phyloP scores from a whole-genome alignment of 1,284 basidiomycete species.

The Sutorius eximius region DNA sequence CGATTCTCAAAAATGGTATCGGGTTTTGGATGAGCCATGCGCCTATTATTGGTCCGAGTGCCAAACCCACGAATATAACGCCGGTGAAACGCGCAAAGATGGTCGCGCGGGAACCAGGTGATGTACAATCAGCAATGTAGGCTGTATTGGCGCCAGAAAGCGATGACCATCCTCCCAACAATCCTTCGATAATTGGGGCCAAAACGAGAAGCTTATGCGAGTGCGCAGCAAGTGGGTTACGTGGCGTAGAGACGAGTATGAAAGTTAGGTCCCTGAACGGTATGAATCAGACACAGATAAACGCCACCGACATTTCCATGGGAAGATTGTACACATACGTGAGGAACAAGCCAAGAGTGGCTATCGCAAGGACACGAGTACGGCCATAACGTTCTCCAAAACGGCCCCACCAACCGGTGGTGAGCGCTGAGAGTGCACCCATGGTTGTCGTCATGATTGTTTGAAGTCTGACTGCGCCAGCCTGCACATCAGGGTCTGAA shows the following conservation, averaged over 20 bases:
- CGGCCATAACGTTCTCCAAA: constrained; percentile 80
- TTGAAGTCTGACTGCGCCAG: constrained; percentile 66
- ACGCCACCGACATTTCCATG: background rate
- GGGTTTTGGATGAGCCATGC: constrained; percentile 66
- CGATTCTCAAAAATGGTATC: constrained; percentile 39
- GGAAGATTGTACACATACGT: constrained; percentile 52
- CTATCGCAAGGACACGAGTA: constrained; percentile 69
- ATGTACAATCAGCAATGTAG: constrained; percentile 86
- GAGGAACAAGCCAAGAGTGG: constrained; percentile 71
- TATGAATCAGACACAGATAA: constrained; percentile 12
- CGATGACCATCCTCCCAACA: constrained; percentile 85
- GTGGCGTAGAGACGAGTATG: constrained; percentile 73
- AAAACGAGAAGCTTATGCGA: constrained; percentile 76
- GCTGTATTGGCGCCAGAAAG: constrained; percentile 78
- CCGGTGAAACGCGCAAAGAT: constrained; percentile 81
- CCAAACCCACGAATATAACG: constrained; percentile 69
- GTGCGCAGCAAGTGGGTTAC: constrained; percentile 61
- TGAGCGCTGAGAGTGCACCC: constrained; percentile 81
- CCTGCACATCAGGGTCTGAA: constrained; percentile 63
- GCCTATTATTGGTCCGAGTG: constrained; percentile 72
- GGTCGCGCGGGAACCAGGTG: constrained; percentile 76
- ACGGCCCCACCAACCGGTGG: constrained; percentile 87
- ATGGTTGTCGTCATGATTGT: constrained; percentile 72
- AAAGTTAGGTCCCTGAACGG: constrained; percentile 69
- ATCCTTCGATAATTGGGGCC: constrained; percentile 80